These are phyloP conservation scores for Corymbia citriodora DNA, from an alignment of 441 rosid species.

Conservation along the genomic window DNA sequence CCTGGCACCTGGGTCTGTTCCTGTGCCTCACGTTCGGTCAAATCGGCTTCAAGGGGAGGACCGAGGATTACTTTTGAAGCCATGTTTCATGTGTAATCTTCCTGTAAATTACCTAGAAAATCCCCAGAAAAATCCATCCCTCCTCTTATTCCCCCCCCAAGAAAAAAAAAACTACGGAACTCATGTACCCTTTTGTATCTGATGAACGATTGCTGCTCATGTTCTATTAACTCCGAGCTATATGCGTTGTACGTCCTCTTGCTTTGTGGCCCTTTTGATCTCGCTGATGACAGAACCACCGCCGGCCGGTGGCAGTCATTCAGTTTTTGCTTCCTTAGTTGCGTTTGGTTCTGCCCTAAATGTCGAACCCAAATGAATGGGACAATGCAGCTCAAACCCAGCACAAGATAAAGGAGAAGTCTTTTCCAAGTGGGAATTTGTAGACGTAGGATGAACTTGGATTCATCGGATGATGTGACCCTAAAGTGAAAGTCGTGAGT, in stretches of 20 bases:
- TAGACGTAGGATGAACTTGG: neutral
- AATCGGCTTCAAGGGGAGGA: conserved; percentile 92
- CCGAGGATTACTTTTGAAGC: conserved; percentile 59
- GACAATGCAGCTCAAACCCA: neutral
- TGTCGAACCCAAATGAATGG: neutral
- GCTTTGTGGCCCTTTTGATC: neutral
- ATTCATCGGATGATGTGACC: neutral
- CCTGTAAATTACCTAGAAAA: neutral
- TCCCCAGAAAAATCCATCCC: neutral
- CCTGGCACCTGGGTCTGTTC: conserved; percentile 85
- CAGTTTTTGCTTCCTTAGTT: neutral
- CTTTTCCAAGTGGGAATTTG: neutral
- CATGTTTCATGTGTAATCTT: neutral
- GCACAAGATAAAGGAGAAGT: neutral
- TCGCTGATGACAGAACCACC: neutral
- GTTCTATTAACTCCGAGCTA: neutral
- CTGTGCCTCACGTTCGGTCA: conserved; percentile 86
- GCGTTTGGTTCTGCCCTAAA: neutral
- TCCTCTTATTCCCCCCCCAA: neutral
- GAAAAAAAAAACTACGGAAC: neutral
- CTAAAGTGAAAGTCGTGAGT: neutral
- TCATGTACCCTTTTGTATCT: neutral
- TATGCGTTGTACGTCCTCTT: neutral
- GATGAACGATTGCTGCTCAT: neutral
- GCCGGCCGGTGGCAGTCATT: neutral